Conservation (phyloP, 2,329 filamentous ascomycete species). For the Graphilbum sp. region DNA sequence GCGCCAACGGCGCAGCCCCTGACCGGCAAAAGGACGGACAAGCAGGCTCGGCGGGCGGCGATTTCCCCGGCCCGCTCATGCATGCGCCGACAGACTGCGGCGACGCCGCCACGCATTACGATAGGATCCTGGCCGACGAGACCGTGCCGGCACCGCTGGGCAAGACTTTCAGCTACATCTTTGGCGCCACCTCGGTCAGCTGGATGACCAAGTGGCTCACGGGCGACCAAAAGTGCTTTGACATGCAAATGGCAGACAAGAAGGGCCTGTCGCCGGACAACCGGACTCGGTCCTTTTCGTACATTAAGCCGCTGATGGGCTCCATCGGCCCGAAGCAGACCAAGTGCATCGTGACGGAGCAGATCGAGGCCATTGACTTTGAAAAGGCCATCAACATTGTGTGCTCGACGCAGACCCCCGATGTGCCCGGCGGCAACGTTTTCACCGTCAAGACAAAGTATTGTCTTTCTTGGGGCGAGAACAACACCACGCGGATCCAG, state of each 20-base stretch:
- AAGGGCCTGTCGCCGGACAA: slow-evolving; percentile 61
- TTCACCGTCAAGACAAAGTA: slow-evolving; percentile 90
- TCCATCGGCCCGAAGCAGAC: slow-evolving; percentile 86
- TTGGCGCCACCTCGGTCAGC: slow-evolving; percentile 59
- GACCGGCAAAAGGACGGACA: slow-evolving; percentile 33
- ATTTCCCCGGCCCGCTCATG: slow-evolving; percentile 71
- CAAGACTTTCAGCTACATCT: slow-evolving; percentile 78
- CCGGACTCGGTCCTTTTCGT: slow-evolving; percentile 59
- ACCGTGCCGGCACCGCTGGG: slow-evolving; percentile 74
- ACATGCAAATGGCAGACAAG: slow-evolving; percentile 77
- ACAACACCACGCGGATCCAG: slow-evolving; percentile 69
- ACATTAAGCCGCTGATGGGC: slow-evolving; percentile 77
- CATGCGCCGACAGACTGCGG: slow-evolving; percentile 77
- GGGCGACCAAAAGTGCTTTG: slow-evolving; percentile 73
- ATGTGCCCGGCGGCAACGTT: slow-evolving; percentile 85
- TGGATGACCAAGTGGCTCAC: slow-evolving; percentile 83
- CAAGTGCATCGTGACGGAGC: slow-evolving; percentile 80
- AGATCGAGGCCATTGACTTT: slow-evolving; percentile 67
- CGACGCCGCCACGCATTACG: slow-evolving; percentile 64
- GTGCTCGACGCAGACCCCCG: slow-evolving; percentile 74
- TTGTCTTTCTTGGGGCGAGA: slow-evolving; percentile 81
- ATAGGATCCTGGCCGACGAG: slow-evolving; percentile 74
- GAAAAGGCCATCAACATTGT: slow-evolving; percentile 77
- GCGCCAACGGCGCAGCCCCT: slow-evolving; percentile 29
- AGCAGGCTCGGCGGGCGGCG: slow-evolving; percentile 24